A percentile compares a stretch with the other conserved stretches of the same genome.
phyloP scores from a whole-genome alignment of 1,284 basidiomycete genomes.

The Irpex sp. region DNA sequence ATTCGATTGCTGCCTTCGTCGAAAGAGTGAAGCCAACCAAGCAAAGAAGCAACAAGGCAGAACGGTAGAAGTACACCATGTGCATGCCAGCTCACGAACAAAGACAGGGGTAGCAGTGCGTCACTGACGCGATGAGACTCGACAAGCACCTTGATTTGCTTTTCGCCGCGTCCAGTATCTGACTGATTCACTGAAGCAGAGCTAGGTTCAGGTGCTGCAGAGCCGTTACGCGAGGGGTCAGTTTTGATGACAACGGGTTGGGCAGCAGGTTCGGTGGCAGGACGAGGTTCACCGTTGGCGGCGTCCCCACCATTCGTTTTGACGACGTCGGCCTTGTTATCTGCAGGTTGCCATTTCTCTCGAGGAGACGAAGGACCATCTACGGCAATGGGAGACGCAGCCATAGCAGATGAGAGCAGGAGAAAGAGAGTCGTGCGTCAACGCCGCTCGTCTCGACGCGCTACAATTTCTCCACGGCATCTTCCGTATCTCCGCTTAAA shows the following conservation, averaged over 20 bases:
- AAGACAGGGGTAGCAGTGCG: slow-evolving; percentile 26
- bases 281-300: slow-evolving; percentile 40
- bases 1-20: not conserved
- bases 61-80: slow-evolving; percentile 10
- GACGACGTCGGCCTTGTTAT: slow-evolving; percentile 45
- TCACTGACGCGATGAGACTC: slow-evolving; percentile 41
- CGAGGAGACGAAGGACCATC: slow-evolving; percentile 29
- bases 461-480: slow-evolving; percentile 3
- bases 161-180: slow-evolving; percentile 61
- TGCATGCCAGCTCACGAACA: slow-evolving; percentile 24
- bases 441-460: slow-evolving; percentile 1
- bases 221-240: slow-evolving; percentile 41
- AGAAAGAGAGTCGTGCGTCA: not conserved
- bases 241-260: slow-evolving; percentile 25
- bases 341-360: slow-evolving; percentile 49
- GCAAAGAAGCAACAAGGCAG: not conserved
- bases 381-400: slow-evolving; percentile 42
- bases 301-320: slow-evolving; percentile 40
- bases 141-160: slow-evolving; percentile 88
- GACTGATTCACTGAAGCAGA: slow-evolving; percentile 18
- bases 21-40: not conserved
- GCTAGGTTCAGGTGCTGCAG: slow-evolving; percentile 17
- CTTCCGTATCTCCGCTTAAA: not conserved
- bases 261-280: slow-evolving; percentile 17
- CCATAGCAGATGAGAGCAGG: slow-evolving; percentile 33